phyloP scores from a whole-genome alignment of 306 rosid species.

The Citrullus mucosospermus region DNA sequence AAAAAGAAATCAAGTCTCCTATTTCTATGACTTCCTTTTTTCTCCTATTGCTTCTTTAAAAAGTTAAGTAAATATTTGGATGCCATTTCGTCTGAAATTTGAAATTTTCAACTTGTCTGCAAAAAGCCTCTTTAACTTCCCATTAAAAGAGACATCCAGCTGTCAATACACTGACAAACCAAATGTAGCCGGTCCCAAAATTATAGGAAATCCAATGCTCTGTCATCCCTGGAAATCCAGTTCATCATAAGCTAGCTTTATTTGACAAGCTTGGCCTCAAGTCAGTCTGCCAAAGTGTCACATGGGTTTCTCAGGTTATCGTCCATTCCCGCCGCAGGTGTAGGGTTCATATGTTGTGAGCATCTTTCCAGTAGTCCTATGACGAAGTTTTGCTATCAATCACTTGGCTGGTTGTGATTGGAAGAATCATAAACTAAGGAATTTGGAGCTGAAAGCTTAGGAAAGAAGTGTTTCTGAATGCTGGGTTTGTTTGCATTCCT shows the following conservation, averaged over 20 bases:
- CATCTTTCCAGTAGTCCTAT: conserved; percentile 7
- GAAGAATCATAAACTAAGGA: conserved; percentile 5
- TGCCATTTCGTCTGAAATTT: not conserved
- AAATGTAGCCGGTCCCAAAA: conserved; percentile 4
- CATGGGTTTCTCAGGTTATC: conserved; percentile 19
- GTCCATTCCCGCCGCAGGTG: not conserved
- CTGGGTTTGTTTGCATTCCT: not conserved
- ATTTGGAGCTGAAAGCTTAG: not conserved
- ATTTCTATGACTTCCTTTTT: not conserved
- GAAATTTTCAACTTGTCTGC: not conserved
- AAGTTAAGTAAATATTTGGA: not conserved
- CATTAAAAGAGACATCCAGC: not conserved
- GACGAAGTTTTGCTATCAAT: conserved; percentile 2
- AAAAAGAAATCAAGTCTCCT: not conserved
- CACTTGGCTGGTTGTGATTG: not conserved
- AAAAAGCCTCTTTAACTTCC: not conserved
- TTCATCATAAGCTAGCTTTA: conserved; percentile 4
- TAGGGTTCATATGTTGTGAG: conserved; percentile 9
- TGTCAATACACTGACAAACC: not conserved
- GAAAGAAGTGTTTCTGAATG: not conserved
- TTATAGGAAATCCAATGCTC: conserved; percentile 7
- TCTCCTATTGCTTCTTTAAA: not conserved
- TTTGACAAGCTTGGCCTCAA: conserved; percentile 10
- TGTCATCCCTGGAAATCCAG: conserved; percentile 12
- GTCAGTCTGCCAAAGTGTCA: conserved; percentile 17